These are phyloP conservation scores for Aspergillus sp. DNA, from an alignment of 2,329 filamentous ascomycete genomes.

Conservation along the genomic window DNA sequence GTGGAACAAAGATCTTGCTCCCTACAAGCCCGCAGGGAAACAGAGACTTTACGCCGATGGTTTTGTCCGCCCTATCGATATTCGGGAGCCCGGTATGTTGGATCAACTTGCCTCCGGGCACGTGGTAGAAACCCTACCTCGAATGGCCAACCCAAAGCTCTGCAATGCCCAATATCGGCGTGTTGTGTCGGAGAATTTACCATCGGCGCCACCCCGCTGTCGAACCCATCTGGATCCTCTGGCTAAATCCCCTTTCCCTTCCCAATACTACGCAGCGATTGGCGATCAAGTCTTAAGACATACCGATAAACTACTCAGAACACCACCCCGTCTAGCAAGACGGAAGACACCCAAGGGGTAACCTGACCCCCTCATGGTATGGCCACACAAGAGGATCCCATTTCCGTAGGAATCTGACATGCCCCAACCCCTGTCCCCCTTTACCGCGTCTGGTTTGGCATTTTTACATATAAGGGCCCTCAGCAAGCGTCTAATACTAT, in stretches of 20 bases:
- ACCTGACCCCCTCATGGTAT: constrained; percentile 25
- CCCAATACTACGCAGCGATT: constrained; percentile 18
- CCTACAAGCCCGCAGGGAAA: constrained; percentile 20
- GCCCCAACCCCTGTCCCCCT: neutral
- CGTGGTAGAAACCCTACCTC: constrained; percentile 17
- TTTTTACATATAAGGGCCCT: neutral
- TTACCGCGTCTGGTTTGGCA: neutral
- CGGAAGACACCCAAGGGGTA: constrained; percentile 14
- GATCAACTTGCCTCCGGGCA: constrained; percentile 17
- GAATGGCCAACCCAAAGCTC: constrained; percentile 12
- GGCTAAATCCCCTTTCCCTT: constrained; percentile 5
- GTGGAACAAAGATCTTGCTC: constrained; percentile 16
- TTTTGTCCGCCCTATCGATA: constrained; percentile 36
- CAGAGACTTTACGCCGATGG: constrained; percentile 37
- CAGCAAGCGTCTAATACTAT: constrained; percentile 1
- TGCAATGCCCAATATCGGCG: constrained; percentile 15
- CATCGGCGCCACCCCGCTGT: constrained; percentile 13
- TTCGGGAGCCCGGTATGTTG: constrained; percentile 22
- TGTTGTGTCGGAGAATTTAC: constrained; percentile 15
- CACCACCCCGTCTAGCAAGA: constrained; percentile 17
- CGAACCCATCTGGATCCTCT: constrained; percentile 13
- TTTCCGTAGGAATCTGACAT: neutral
- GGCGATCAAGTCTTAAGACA: constrained; percentile 4
- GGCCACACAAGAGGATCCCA: constrained; percentile 3
- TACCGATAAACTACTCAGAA: constrained; percentile 3